These are phyloP conservation scores for Nicotiana tabacum DNA, from an alignment of 257 asterid genomes.

Conservation along the genomic window DNA sequence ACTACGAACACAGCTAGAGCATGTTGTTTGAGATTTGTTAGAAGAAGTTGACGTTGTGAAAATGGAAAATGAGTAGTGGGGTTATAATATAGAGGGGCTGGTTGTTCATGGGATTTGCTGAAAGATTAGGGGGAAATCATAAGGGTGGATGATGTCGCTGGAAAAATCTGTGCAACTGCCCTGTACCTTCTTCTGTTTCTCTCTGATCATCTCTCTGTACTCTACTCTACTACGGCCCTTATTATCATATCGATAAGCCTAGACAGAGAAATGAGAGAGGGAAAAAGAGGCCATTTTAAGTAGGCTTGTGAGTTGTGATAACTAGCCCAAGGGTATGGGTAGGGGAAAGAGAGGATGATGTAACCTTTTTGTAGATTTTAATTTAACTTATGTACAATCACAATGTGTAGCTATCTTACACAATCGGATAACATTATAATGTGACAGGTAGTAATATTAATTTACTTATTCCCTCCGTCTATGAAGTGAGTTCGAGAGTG, in stretches of 20 bases:
- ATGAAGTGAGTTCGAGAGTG: no score
- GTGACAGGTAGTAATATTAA: no score
- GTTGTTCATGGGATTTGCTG: slow-evolving; percentile 42
- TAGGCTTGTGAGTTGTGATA: slow-evolving; percentile 7
- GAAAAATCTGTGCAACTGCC: slow-evolving; percentile 24
- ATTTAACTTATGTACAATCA: neutral
- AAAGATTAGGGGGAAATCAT: slow-evolving; percentile 32
- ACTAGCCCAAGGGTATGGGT: slow-evolving; percentile 9
- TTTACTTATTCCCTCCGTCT: no score
- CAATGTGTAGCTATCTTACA: no score
- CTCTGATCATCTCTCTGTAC: slow-evolving; percentile 32
- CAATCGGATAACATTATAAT: no score
- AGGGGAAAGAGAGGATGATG: slow-evolving; percentile 19
- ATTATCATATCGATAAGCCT: slow-evolving; percentile 41
- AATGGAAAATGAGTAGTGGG: neutral
- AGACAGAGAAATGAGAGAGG: slow-evolving; percentile 16
- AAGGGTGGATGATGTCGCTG: slow-evolving; percentile 28
- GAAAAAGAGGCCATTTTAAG: slow-evolving; percentile 8
- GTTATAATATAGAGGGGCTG: slow-evolving; percentile 17
- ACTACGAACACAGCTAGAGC: neutral
- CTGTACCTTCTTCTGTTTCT: slow-evolving; percentile 24
- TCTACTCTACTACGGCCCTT: slow-evolving; percentile 21
- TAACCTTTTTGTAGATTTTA: slow-evolving; percentile 11
- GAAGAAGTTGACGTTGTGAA: neutral
- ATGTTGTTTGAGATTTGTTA: neutral